Evolutionary conservation across 352 stramenopile species (phyloP), one percentile per base, ranked within the genome.

Genomic region (Elongisporangium prolatum): DNA sequence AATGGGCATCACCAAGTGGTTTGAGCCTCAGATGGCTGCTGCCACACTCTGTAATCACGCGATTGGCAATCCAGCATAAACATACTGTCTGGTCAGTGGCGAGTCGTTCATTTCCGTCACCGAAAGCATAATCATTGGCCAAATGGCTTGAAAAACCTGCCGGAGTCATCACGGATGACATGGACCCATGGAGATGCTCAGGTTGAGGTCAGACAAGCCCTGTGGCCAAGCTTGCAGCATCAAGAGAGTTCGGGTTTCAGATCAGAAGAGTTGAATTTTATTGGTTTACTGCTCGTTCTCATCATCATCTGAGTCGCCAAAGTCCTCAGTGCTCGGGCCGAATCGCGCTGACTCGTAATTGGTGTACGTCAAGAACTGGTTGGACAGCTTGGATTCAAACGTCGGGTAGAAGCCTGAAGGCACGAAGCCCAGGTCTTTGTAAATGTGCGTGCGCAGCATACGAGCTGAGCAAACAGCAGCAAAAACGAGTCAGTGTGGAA

Each of bases 311-410:
- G 57, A 75, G 48, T 69, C 58, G 22, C 60, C 66, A 64, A 79
- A 84, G 47, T 73, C 65, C 55, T 84, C 74, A 0, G 50, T 63
- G 62, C 67, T 75, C 10, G 63, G 47, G 9, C 75, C 72, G 50
- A 85, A 85, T n/a, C 75, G 67, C 28, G 74, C 64, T n/a, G 75
- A 84, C 14, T 20, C 21, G 60, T 82, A 84, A 70, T 84, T 84
- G 21, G 75, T 84, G 60, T 84, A 84, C 25, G 75, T 82, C 51
- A 82, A 54, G 60, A 84, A 82, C 24, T 81, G 72, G 50, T 84
- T 84, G 44, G 75, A 84, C n/a, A 84, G 63, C 55, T 84, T 84
- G 16, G 75, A 85, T 50, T 82, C 72, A 28, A 85, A 85, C 11
- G 72, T 82, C 21, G 75, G 70, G 21, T 52, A 54, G 54, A 84